Conservation (phyloP, 352 stramenopile species). For the Pythium dissotocum region DNA sequence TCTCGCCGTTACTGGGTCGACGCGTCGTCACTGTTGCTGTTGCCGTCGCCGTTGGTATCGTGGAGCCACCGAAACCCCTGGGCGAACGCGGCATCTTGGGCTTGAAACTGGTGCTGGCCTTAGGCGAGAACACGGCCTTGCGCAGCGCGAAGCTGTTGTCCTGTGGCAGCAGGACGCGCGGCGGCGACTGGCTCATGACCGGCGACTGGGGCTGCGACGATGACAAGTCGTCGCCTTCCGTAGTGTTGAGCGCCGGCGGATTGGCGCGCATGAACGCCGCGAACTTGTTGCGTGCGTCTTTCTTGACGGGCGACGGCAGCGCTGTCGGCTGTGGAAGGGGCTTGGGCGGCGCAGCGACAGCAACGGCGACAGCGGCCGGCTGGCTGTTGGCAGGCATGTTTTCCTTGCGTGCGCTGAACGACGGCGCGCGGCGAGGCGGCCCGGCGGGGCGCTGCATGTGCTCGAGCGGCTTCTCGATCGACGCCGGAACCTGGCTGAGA, state of each 20-base stretch:
- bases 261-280: conserved; percentile 82
- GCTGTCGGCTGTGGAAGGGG: conserved; percentile 27
- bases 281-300: conserved; percentile 73
- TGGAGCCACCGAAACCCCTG: background rate
- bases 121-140: conserved; percentile 63
- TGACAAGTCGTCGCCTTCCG: conserved; percentile 18
- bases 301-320: conserved; percentile 29
- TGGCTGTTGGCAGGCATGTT: conserved; percentile 22
- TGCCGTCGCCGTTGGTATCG: background rate
- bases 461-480: conserved; percentile 54
- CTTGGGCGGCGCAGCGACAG: conserved; percentile 12
- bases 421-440: conserved; percentile 47
- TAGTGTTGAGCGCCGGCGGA: conserved; percentile 35
- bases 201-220: conserved; percentile 13
- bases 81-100: conserved; percentile 12
- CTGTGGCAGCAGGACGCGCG: conserved; percentile 23
- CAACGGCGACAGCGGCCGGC: background rate
- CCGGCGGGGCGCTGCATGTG: conserved; percentile 59
- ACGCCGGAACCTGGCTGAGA: conserved; percentile 69
- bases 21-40: conserved; percentile 22
- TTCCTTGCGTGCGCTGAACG: conserved; percentile 41
- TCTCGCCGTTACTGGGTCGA: conserved; percentile 31
- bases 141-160: conserved; percentile 54
- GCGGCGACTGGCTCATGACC: conserved; percentile 2
- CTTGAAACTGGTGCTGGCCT: conserved; percentile 18